These are phyloP conservation scores for Syzygium jambos DNA, from an alignment of 345 rosid species.

Conservation along the genomic window DNA sequence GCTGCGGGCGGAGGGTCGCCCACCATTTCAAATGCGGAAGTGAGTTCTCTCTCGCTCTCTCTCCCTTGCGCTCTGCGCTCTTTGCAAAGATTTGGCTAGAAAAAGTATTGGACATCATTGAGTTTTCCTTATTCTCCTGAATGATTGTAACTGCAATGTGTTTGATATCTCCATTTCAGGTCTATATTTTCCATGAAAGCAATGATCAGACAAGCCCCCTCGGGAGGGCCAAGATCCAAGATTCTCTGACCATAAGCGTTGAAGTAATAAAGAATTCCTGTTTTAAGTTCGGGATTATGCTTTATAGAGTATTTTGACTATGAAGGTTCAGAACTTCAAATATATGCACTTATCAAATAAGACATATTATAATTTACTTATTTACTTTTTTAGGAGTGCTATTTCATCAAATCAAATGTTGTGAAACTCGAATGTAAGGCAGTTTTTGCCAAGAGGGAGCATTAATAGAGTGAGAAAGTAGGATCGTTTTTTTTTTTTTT, in stretches of 20 bases:
- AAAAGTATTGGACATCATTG: neutral
- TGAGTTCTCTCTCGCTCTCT: neutral
- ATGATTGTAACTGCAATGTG: neutral
- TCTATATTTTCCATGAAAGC: neutral
- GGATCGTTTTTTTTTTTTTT: neutral
- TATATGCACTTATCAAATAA: neutral
- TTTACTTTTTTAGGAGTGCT: neutral
- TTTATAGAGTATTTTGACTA: neutral
- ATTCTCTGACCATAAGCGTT: neutral
- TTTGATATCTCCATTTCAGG: neutral
- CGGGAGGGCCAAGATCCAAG: neutral
- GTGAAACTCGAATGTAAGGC: neutral
- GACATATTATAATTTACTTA: neutral
- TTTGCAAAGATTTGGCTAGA: neutral
- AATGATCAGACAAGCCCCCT: neutral
- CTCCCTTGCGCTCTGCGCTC: neutral
- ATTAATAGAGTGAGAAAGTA: neutral
- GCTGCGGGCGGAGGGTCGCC: neutral
- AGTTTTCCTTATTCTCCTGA: neutral
- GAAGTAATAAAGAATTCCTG: neutral
- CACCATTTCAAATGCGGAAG: slow-evolving; percentile 1
- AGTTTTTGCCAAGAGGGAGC: neutral
- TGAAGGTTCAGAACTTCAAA: neutral
- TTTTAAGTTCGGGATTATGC: neutral
- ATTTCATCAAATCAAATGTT: neutral